Percentiles rank a stretch among this genome's conserved stretches.
Evolutionary conservation across 2,329 filamentous ascomycete genomes (phyloP).

Genomic region (Clonostachys chloroleuca): DNA sequence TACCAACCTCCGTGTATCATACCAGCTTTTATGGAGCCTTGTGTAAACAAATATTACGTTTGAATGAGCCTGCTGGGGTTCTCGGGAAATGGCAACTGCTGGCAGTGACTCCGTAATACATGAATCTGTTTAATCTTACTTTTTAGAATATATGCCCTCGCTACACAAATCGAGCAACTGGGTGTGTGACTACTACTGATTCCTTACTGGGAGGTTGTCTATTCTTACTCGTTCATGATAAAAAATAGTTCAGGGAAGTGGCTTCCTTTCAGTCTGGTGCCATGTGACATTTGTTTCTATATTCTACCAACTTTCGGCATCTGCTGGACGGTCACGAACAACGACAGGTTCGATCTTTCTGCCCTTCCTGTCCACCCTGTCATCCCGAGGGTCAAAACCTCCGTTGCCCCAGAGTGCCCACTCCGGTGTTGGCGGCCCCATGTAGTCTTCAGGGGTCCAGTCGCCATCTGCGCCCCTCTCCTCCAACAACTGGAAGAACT

Average conservation of each 20-base stretch:
- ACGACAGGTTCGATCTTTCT: conserved; percentile 49
- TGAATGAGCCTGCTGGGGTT: conserved; percentile 18
- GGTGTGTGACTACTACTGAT: too few relatives aligned
- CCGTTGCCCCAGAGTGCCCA: conserved; percentile 96
- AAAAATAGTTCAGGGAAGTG: too few relatives aligned
- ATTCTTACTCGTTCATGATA: too few relatives aligned
- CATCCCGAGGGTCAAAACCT: conserved; percentile 88
- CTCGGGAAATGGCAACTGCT: conserved; percentile 19
- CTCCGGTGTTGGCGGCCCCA: conserved; percentile 77
- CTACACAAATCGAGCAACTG: too few relatives aligned
- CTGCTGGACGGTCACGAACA: conserved; percentile 19
- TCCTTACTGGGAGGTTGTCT: too few relatives aligned
- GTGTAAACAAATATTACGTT: conserved; percentile 33
- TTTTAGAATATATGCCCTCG: conserved; percentile 5
- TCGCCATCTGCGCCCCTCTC: conserved; percentile 58
- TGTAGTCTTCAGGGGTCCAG: conserved; percentile 88
- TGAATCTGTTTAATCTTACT: conserved; percentile 4
- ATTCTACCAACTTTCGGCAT: neutral
- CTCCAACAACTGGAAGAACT: conserved; percentile 82
- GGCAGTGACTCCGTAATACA: conserved; percentile 9
- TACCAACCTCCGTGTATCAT: neutral
- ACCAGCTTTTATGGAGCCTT: conserved; percentile 21
- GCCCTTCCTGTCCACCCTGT: conserved; percentile 83
- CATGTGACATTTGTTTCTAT: neutral
- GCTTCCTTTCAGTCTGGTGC: too few relatives aligned